A percentile compares a stretch with the other conserved stretches of the same genome.
Evolutionary conservation across 2,329 filamentous ascomycete genomes (phyloP).

Genomic region (Penicillium paneum): DNA sequence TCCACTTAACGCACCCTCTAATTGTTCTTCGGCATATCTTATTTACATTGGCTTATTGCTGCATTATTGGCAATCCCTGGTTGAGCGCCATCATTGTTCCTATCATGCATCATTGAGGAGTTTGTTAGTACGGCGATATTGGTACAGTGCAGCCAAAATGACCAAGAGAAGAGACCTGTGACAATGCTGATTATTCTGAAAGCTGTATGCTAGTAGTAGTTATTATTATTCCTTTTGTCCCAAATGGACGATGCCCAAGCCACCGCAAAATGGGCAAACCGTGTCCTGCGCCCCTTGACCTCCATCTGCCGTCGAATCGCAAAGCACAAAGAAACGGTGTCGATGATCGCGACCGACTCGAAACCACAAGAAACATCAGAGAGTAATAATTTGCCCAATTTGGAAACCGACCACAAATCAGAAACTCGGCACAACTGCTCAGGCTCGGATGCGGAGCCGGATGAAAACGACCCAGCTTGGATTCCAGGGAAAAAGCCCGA

Average conservation of each 20-base stretch:
- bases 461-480: conserved; percentile 41
- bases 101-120: conserved; percentile 15
- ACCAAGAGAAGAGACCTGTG: conserved; percentile 1
- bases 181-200: background rate
- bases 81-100: conserved; percentile 5
- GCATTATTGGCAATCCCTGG: conserved; percentile 6
- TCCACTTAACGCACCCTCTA: conserved; percentile 9
- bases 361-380: conserved; percentile 17
- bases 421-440: conserved; percentile 11
- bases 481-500: conserved; percentile 33
- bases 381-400: background rate
- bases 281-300: conserved; percentile 43
- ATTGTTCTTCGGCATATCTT: conserved; percentile 10
- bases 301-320: conserved; percentile 41
- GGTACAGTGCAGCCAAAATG: conserved; percentile 4
- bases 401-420: background rate
- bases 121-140: conserved; percentile 4
- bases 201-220: conserved; percentile 7
- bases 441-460: conserved; percentile 37
- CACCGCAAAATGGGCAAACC: conserved; percentile 45
- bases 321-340: conserved; percentile 38
- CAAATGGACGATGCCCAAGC: conserved; percentile 39
- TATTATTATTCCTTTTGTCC: conserved; percentile 4
- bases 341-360: conserved; percentile 25
- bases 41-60: background rate